Percentiles rank a stretch among this genome's conserved stretches.
Evolutionary conservation across 2,329 filamentous ascomycete genomes (phyloP).

Genomic region (Fusarium euwallaceae): DNA sequence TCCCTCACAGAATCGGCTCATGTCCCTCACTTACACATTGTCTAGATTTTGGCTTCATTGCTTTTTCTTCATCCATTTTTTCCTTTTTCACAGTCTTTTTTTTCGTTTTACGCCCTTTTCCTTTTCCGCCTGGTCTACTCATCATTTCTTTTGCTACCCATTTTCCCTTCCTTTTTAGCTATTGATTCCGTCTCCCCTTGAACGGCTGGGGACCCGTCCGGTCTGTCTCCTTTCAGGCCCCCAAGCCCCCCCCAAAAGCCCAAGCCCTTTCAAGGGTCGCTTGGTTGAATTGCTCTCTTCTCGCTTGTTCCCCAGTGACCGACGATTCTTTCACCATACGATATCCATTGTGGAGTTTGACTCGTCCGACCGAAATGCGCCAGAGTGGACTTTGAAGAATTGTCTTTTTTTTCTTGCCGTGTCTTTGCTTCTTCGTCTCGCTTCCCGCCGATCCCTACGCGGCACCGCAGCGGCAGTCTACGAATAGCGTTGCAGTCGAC

Average conservation of each 20-base stretch:
- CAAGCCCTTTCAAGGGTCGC: not conserved
- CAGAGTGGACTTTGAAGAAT: slow-evolving; percentile 19
- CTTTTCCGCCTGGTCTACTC: not conserved
- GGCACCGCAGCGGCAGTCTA: slow-evolving; percentile 1
- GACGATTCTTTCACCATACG: slow-evolving; percentile 4
- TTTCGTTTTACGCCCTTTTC: not conserved
- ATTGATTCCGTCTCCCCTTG: slow-evolving; percentile 12
- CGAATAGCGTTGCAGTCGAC: not conserved
- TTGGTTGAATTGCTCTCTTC: slow-evolving; percentile 12
- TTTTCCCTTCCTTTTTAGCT: slow-evolving; percentile 26
- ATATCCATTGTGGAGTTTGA: slow-evolving; percentile 35
- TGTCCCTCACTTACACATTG: slow-evolving; percentile 14
- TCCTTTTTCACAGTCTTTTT: not conserved
- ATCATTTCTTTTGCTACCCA: slow-evolving; percentile 7
- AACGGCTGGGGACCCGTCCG: slow-evolving; percentile 26
- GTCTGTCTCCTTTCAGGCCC: slow-evolving; percentile 5
- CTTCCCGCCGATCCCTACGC: slow-evolving; percentile 31
- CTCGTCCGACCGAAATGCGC: slow-evolving; percentile 16
- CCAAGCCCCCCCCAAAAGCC: not conserved
- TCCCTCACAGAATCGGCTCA: slow-evolving; percentile 1
- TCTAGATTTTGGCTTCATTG: slow-evolving; percentile 2
- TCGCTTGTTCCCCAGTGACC: not conserved
- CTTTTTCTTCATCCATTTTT: slow-evolving; percentile 6
- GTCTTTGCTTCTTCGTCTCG: slow-evolving; percentile 19
- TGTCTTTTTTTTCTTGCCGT: not conserved